phyloP scores from a whole-genome alignment of 139 green algal genomes.

The Auxenochlorella protothecoides region DNA sequence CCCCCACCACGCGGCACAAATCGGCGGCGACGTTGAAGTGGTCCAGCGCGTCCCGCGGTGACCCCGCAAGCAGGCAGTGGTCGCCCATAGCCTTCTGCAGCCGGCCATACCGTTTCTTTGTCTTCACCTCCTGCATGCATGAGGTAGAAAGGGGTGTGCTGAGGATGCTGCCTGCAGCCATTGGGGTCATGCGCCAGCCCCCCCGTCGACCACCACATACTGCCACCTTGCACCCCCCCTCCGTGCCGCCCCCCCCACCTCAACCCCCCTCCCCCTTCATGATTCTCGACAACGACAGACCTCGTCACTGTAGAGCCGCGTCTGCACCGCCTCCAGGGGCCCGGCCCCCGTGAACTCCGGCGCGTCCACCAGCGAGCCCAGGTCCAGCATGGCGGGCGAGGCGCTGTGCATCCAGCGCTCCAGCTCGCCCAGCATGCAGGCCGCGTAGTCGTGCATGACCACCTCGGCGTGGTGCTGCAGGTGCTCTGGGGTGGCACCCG shows the following conservation, averaged over 20 bases:
- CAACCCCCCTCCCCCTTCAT: background rate
- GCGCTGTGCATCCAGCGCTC: conserved; percentile 67
- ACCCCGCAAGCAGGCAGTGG: conserved; percentile 64
- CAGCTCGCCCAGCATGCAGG: conserved; percentile 62
- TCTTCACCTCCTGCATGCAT: conserved; percentile 21
- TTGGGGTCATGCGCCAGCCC: too few species aligned
- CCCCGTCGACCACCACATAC: too few species aligned
- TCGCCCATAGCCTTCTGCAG: conserved; percentile 79
- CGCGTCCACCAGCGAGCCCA: conserved; percentile 25
- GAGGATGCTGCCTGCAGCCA: background rate
- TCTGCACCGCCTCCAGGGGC: conserved; percentile 30
- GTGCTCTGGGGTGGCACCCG: conserved; percentile 4
- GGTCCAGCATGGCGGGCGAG: conserved; percentile 38
- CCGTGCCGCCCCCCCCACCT: background rate
- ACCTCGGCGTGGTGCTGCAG: conserved; percentile 57
- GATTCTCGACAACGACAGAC: background rate
- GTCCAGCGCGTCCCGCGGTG: conserved; percentile 53
- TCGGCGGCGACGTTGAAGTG: conserved; percentile 32
- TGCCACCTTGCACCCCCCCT: background rate
- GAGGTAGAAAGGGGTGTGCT: background rate
- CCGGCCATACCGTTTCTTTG: conserved; percentile 52
- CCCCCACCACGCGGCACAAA: conserved; percentile 22
- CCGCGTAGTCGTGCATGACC: conserved; percentile 77
- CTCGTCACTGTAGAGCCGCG: conserved; percentile 31
- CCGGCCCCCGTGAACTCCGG: conserved; percentile 21